Percentiles rank a stretch among this genome's conserved stretches.
These are phyloP conservation scores for Amauroascus verrucosus DNA, from an alignment of 2,329 filamentous ascomycete species.

Conservation along the genomic window DNA sequence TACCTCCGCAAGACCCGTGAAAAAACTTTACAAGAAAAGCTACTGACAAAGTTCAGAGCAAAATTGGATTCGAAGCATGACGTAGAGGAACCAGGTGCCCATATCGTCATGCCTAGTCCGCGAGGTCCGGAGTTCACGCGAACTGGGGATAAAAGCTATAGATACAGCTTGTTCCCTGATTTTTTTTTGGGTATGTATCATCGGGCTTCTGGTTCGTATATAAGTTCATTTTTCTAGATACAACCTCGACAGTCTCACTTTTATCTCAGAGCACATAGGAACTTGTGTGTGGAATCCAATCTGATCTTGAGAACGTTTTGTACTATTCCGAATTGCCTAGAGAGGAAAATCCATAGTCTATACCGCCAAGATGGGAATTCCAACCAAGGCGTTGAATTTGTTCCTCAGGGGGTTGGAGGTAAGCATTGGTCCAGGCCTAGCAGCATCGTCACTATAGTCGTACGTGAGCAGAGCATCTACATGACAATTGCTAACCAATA, in stretches of 20 bases:
- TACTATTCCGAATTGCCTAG: neutral
- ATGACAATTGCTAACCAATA: too few species aligned
- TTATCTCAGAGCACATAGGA: neutral
- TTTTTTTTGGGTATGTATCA: neutral
- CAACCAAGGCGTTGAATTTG: conserved; percentile 31
- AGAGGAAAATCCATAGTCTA: neutral
- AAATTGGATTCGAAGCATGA: conserved; percentile 3
- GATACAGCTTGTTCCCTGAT: neutral
- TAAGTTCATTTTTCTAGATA: neutral
- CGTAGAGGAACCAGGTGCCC: conserved; percentile 1
- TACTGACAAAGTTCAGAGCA: neutral
- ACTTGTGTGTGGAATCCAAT: neutral
- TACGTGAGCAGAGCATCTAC: too few species aligned
- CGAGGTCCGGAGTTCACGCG: neutral
- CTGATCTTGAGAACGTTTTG: neutral
- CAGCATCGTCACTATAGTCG: too few species aligned
- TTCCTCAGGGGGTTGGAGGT: conserved; percentile 36
- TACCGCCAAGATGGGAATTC: conserved; percentile 28
- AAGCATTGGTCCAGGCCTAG: conserved; percentile 13
- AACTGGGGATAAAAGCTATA: neutral
- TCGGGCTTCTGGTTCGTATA: neutral
- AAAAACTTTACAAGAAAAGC: neutral
- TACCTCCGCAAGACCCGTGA: neutral
- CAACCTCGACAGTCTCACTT: neutral
- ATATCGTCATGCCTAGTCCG: conserved; percentile 6